phyloP scores from a whole-genome alignment of 345 rosid genomes.

The Salix caprea region DNA sequence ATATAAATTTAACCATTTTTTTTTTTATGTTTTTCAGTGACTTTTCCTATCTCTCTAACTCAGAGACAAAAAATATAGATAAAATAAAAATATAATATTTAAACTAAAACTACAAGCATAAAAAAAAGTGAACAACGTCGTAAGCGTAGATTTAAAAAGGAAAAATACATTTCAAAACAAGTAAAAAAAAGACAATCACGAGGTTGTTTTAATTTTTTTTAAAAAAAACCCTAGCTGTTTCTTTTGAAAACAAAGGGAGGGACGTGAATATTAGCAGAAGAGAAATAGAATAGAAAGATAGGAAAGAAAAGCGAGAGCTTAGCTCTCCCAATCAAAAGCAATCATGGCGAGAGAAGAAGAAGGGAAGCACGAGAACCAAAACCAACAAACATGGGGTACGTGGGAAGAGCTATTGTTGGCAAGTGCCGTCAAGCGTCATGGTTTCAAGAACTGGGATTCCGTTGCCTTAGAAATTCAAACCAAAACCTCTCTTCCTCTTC shows the following conservation, averaged over 20 bases:
- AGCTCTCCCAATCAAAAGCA: background rate
- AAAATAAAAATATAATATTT: too few species aligned
- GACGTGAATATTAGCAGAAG: background rate
- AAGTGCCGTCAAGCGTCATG: conserved; percentile 80
- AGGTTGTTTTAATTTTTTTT: background rate
- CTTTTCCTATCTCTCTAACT: accelerated
- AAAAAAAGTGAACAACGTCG: too few species aligned
- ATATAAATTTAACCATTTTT: too few species aligned
- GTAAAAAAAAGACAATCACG: background rate
- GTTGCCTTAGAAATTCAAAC: conserved; percentile 69
- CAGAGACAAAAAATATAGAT: too few species aligned
- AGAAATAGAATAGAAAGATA: background rate
- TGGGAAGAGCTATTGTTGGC: conserved; percentile 79
- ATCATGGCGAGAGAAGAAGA: background rate
- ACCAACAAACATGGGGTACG: conserved; percentile 57
- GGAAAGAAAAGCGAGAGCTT: background rate
- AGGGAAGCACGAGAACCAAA: background rate
- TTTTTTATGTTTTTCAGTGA: too few species aligned
- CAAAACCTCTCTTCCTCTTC: conserved; percentile 38
- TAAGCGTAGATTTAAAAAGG: too few species aligned
- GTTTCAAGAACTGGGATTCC: conserved; percentile 66
- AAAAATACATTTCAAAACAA: background rate
- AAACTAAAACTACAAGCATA: too few species aligned
- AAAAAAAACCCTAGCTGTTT: background rate
- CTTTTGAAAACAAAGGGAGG: background rate